phyloP scores from a whole-genome alignment of 1,284 basidiomycete species.

The Fomitiporia mediterranea region DNA sequence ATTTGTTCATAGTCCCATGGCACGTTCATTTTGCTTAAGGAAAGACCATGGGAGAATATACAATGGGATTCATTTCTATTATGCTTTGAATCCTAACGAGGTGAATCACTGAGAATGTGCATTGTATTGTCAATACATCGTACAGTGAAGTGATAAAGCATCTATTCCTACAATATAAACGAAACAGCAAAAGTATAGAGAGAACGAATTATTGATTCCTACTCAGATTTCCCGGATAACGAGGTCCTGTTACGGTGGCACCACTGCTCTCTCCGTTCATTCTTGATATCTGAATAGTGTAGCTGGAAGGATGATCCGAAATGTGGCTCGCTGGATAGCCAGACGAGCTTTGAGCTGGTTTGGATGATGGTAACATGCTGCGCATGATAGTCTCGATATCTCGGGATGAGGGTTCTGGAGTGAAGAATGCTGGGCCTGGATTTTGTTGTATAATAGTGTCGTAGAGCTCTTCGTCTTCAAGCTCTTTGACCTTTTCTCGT shows the following conservation, averaged over 20 bases:
- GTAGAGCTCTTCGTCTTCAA: conserved; percentile 65
- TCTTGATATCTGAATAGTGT: neutral
- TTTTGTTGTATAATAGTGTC: conserved; percentile 55
- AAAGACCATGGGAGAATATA: too few species aligned
- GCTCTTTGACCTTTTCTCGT: conserved; percentile 43
- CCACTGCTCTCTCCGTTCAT: conserved; percentile 4
- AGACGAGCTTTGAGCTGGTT: neutral
- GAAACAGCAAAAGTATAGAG: too few species aligned
- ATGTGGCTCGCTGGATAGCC: neutral
- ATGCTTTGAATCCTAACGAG: too few species aligned
- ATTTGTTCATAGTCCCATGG: too few species aligned
- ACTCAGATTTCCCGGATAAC: neutral
- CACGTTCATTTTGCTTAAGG: too few species aligned
- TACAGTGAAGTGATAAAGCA: too few species aligned
- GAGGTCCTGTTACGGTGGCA: neutral
- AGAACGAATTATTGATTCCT: neutral
- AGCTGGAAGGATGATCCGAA: neutral
- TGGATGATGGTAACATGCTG: conserved; percentile 38
- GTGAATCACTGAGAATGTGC: too few species aligned
- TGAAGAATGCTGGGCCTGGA: conserved; percentile 47
- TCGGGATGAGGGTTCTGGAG: conserved; percentile 42
- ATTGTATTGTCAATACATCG: too few species aligned
- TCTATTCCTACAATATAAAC: too few species aligned
- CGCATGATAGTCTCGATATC: conserved; percentile 62
- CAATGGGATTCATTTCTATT: too few species aligned